A percentile compares a stretch with the other conserved stretches of the same genome.
phyloP scores from a whole-genome alignment of 78 protist genomes.

The Cavenderia fasciculata region DNA sequence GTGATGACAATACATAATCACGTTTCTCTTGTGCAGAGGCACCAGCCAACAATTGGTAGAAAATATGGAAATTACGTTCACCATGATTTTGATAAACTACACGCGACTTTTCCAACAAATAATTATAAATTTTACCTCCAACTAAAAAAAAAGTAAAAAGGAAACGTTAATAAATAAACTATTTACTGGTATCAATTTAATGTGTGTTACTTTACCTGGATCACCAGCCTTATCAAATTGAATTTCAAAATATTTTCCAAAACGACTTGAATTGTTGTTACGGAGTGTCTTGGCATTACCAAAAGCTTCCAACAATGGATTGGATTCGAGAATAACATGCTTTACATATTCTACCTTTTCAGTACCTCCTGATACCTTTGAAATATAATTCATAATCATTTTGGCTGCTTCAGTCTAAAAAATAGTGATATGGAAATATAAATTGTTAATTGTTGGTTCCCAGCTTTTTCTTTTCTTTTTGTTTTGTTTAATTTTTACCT shows the following conservation, averaged over 20 bases:
- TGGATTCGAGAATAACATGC: constrained; percentile 83
- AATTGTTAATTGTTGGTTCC: too few species aligned
- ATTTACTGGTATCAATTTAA: too few species aligned
- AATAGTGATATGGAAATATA: too few species aligned
- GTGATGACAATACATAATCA: constrained; percentile 39
- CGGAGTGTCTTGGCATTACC: constrained; percentile 97
- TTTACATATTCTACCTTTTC: constrained; percentile 79
- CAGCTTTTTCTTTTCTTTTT: too few species aligned
- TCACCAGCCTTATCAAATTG: constrained; percentile 84
- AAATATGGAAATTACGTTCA: constrained; percentile 95
- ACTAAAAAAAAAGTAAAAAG: too few species aligned
- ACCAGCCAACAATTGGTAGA: constrained; percentile 91
- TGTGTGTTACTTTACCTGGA: too few species aligned
- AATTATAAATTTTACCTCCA: constrained; percentile 92
- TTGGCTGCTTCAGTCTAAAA: constrained; percentile 97
- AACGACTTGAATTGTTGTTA: constrained; percentile 96
- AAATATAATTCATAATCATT: constrained; percentile 91
- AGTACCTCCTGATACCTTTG: constrained; percentile 87
- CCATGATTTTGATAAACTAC: constrained; percentile 85
- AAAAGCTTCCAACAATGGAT: constrained; percentile 96
- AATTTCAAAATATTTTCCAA: constrained; percentile 91
- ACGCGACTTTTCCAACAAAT: constrained; percentile 86
- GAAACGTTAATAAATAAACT: too few species aligned
- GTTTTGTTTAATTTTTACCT: constrained; percentile 76
- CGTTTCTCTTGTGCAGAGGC: constrained; percentile 63